Evolutionary conservation across 257 asterid species (phyloP).

Genomic region (Capsicum pubescens): DNA sequence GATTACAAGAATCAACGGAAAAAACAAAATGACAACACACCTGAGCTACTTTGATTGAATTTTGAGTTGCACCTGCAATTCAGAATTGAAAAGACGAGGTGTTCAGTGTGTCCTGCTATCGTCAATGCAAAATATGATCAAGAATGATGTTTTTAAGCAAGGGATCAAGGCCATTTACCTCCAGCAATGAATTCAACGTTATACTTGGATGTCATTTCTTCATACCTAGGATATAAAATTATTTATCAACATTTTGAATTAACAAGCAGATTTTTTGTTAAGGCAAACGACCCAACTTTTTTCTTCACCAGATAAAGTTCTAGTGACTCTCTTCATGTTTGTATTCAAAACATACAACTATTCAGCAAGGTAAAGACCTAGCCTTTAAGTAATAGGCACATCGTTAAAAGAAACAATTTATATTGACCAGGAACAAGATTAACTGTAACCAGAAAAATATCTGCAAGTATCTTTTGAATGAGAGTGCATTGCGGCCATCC

Average conservation of each 20-base stretch:
- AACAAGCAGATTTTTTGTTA: not conserved
- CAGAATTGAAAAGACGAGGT: not conserved
- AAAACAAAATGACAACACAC: constrained; percentile 41
- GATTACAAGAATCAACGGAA: constrained; percentile 12
- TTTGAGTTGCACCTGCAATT: constrained; percentile 90
- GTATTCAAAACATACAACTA: not conserved
- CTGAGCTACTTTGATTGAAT: constrained; percentile 96
- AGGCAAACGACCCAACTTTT: not conserved
- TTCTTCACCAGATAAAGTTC: not conserved
- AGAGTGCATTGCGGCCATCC: not conserved
- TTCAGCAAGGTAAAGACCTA: not conserved
- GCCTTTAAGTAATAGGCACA: not conserved
- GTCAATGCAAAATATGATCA: constrained; percentile 14
- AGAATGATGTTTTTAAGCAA: not conserved
- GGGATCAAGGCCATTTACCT: constrained; percentile 52
- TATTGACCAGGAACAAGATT: not conserved
- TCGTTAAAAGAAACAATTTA: not conserved
- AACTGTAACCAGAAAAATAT: not conserved
- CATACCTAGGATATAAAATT: constrained; percentile 60
- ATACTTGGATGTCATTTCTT: constrained; percentile 77
- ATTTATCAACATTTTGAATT: constrained; percentile 2
- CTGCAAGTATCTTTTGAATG: constrained; percentile 14
- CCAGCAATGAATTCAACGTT: constrained; percentile 93
- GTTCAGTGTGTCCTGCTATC: not conserved
- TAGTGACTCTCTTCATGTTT: not conserved